Evolutionary conservation across 176 grass and related monocot species (phyloP).

Genomic region (Chloris gayana): DNA sequence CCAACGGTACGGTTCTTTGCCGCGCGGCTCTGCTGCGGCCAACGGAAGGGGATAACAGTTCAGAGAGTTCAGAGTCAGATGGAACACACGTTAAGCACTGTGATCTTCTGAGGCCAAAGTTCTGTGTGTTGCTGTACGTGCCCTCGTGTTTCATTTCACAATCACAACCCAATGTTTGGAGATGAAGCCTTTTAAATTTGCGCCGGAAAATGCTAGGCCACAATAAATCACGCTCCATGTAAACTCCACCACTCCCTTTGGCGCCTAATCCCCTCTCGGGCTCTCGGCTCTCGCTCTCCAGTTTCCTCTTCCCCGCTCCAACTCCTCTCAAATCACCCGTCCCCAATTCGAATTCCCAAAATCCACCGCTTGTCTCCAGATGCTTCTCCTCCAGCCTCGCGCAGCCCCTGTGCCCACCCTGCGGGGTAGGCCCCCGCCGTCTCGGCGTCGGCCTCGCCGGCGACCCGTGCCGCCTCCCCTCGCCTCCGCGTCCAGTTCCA

Average conservation of each 20-base stretch:
- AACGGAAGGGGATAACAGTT: constrained; percentile 57
- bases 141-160: background rate
- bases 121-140: background rate
- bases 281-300: background rate
- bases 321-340: background rate
- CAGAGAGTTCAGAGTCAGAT: constrained; percentile 1
- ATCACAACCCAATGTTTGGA: background rate
- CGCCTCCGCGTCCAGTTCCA: constrained; percentile 18
- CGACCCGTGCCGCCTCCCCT: background rate
- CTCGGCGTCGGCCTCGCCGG: constrained; percentile 30
- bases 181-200: background rate
- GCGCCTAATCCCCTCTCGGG: constrained; percentile 49
- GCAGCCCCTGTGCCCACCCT: constrained; percentile 7
- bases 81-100: constrained; percentile 4
- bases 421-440: background rate
- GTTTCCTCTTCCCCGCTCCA: background rate
- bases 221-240: constrained; percentile 32
- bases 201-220: constrained; percentile 25
- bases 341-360: constrained; percentile 9
- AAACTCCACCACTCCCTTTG: constrained; percentile 50
- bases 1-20: background rate
- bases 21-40: constrained; percentile 32
- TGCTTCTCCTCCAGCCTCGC: constrained; percentile 35
- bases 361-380: background rate
- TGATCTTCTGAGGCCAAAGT: constrained; percentile 15